Base-by-base conservation (phyloP, 805 yeast species). In the Komagataella mondaviorum region DNA sequence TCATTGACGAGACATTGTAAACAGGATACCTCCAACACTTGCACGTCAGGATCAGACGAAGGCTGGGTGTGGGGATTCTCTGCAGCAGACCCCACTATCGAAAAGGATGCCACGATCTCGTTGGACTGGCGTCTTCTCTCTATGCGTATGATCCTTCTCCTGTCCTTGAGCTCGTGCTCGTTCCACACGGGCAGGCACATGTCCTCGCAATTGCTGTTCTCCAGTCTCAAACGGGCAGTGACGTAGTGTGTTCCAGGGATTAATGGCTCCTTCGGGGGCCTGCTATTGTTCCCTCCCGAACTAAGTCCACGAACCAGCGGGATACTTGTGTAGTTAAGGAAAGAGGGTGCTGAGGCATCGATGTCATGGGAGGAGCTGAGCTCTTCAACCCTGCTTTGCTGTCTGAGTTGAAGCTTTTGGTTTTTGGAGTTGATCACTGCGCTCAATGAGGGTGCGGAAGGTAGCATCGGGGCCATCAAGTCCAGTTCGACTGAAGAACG, bases 11-110 rank as follows among this genome's bases (percentile, higher is more conserved):
- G 59, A 54, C 82, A 76, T 57, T 76, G 76, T 47, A 81, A 65
- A 57, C 85, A 81, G 39, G 82, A 75, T 12, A 81, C 81, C 57
- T 81, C 86, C 23, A 78, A 73, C 23, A 75, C 74, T 51, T 74
- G 78, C 50, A 69, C 75, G 36, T 72, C 77, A 2, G 59, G 56
- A 2, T 69, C 68, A 10, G 63, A 56, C 0, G 72, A 66, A 1
- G 69, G 62, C 0, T 74, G 69, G 3, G 69, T 58, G 3, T 59
- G 63, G 18, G 78, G 78, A 53, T 77, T 63, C 52, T 73, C 77
- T 45, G 64, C 60, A 3, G 80, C 82, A 52, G 75, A 60, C 2
- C 81, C 81, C 48, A 78, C 69, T 47, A 80, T 74, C 48, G 71
- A 67, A 56, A 81, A 80, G 44, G 69, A 64, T 17, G 76, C 81